Percentiles rank a stretch among this genome's conserved stretches.
These are phyloP conservation scores for Massospora cicadina DNA, from an alignment of 371 early-diverging fungal genomes.

Conservation along the genomic window DNA sequence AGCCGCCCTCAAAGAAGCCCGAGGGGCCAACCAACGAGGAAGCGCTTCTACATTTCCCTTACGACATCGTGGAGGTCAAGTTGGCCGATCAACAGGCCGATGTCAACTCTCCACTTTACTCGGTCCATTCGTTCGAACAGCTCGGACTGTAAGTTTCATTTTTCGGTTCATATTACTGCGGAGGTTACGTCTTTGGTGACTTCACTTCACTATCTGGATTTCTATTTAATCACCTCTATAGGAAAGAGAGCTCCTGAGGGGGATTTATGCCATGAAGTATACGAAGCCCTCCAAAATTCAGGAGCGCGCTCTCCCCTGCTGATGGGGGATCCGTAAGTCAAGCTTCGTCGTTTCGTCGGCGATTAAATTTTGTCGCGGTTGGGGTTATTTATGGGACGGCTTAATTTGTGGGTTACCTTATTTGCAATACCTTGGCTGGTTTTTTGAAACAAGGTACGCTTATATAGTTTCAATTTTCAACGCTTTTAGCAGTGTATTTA, in stretches of 20 bases:
- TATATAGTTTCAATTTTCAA: no score
- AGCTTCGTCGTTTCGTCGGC: no score
- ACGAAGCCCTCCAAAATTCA: constrained; percentile 90
- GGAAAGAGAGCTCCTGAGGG: constrained; percentile 56
- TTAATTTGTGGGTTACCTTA: no score
- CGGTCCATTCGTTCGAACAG: constrained; percentile 57
- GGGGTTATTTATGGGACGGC: no score
- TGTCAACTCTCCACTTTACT: constrained; percentile 58
- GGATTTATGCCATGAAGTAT: constrained; percentile 85
- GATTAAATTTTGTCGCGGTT: no score
- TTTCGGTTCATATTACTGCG: no score
- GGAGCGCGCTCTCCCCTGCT: constrained; percentile 80
- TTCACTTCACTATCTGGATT: no score
- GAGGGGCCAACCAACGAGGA: neutral
- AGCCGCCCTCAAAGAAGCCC: neutral
- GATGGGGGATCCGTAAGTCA: constrained; percentile 44
- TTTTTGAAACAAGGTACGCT: no score
- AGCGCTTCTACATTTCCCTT: neutral
- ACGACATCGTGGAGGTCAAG: constrained; percentile 53
- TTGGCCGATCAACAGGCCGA: constrained; percentile 60
- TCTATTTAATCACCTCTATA: neutral
- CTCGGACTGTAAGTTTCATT: constrained; percentile 37
- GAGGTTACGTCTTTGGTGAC: neutral
- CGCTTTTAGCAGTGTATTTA: no score
- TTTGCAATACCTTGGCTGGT: no score